phyloP scores from a whole-genome alignment of 2,329 filamentous ascomycete genomes.

The Botrytis porri region DNA sequence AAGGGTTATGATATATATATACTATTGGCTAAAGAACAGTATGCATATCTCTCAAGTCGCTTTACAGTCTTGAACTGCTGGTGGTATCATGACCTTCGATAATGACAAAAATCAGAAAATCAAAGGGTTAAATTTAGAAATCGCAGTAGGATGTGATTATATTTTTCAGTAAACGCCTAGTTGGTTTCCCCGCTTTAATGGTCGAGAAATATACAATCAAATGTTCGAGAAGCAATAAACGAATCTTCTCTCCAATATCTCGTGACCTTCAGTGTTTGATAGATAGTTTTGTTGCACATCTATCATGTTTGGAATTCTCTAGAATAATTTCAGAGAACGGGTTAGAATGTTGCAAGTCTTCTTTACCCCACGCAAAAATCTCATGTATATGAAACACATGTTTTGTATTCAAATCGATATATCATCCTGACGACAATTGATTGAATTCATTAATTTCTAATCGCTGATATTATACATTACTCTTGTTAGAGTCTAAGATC shows the following conservation, averaged over 20 bases:
- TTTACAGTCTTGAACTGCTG: not conserved
- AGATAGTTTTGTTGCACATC: conserved; percentile 8
- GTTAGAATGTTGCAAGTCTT: not conserved
- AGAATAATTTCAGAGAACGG: not conserved
- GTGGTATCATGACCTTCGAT: not conserved
- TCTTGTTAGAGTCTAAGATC: not conserved
- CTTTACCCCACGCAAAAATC: not conserved
- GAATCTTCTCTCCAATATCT: not conserved
- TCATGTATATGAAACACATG: not conserved
- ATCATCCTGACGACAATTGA: not conserved
- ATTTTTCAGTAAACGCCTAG: not conserved
- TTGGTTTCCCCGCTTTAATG: not conserved
- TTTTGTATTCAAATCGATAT: not conserved
- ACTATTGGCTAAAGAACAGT: not conserved
- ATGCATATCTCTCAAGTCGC: not conserved
- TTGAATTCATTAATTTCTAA: not conserved
- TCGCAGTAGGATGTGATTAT: not conserved
- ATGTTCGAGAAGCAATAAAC: not conserved
- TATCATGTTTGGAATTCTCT: conserved; percentile 1
- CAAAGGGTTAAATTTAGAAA: not conserved
- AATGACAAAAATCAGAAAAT: not conserved
- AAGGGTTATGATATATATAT: not conserved
- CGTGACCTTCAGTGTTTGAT: not conserved
- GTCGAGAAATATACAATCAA: not conserved
- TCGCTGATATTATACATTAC: not conserved